Conservation (phyloP, 129 eudicot genomes). For the Helianthus tuberosus region DNA sequence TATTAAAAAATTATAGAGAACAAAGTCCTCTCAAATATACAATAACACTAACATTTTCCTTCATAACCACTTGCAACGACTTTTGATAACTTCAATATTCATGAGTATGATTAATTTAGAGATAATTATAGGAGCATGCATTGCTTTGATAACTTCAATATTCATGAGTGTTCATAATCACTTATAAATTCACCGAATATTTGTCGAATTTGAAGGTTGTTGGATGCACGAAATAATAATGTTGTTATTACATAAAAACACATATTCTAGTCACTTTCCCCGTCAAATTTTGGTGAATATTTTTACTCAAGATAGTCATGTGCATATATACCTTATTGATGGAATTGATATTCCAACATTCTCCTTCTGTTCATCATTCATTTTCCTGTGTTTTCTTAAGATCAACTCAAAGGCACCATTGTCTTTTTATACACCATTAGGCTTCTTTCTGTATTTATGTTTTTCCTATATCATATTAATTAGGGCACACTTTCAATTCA, state of each 20-base stretch:
- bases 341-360: slow-evolving; percentile 46
- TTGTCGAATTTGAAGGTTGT: slow-evolving; percentile 34
- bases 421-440: slow-evolving; percentile 31
- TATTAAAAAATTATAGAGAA: too few species aligned
- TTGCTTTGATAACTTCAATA: neutral
- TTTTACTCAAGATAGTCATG: slow-evolving; percentile 38
- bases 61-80: too few species aligned
- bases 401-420: slow-evolving; percentile 37
- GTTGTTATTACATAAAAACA: slow-evolving; percentile 37
- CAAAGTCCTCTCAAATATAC: too few species aligned
- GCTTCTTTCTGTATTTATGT: slow-evolving; percentile 13
- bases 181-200: slow-evolving; percentile 35
- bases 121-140: neutral
- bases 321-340: slow-evolving; percentile 38
- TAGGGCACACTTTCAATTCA: slow-evolving; percentile 12
- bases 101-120: neutral
- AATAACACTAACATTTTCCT: too few species aligned
- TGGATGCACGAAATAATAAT: slow-evolving; percentile 36
- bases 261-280: slow-evolving; percentile 37
- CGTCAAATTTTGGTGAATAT: slow-evolving; percentile 17
- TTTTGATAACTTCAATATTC: too few species aligned
- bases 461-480: slow-evolving; percentile 16
- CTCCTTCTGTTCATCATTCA: slow-evolving; percentile 44
- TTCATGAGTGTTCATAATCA: slow-evolving; percentile 35
- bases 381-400: slow-evolving; percentile 33